Percentiles rank a stretch among this genome's conserved stretches.
Evolutionary conservation across 352 stramenopile species (phyloP).

Genomic region (Halophytophthora batemanensis): DNA sequence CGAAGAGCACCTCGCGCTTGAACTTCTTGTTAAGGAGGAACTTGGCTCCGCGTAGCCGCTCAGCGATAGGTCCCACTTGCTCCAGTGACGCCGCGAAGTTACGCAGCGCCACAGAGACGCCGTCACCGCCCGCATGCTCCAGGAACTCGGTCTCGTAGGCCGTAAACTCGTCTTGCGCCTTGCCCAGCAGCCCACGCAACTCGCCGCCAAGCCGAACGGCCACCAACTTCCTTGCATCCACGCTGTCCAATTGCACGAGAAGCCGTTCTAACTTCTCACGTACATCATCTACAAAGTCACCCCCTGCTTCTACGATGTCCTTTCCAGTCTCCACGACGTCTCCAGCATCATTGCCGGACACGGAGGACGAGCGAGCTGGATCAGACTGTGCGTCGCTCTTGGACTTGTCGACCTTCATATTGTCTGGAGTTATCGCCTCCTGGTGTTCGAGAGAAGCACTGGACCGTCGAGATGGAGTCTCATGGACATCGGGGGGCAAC

Average conservation of each 20-base stretch:
- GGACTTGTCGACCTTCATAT: too few relatives aligned
- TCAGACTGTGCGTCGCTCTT: constrained; percentile 1
- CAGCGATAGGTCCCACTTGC: constrained; percentile 53
- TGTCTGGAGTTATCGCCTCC: too few relatives aligned
- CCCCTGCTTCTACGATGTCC: not conserved
- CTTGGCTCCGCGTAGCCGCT: constrained; percentile 52
- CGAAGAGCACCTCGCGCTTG: constrained; percentile 71
- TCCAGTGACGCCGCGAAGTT: constrained; percentile 68
- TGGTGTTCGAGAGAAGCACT: too few relatives aligned
- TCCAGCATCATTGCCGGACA: too few relatives aligned
- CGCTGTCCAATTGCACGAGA: constrained; percentile 49
- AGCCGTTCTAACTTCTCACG: constrained; percentile 41
- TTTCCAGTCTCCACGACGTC: not conserved
- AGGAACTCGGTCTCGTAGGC: constrained; percentile 62
- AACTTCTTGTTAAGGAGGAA: constrained; percentile 79
- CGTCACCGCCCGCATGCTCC: constrained; percentile 45
- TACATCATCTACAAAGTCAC: constrained; percentile 36
- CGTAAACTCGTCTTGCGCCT: constrained; percentile 73
- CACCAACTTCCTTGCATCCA: constrained; percentile 60
- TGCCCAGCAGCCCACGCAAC: constrained; percentile 70
- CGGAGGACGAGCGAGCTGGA: constrained; percentile 2
- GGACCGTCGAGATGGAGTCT: too few relatives aligned
- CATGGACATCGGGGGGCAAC: too few relatives aligned
- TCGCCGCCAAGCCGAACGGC: constrained; percentile 66
- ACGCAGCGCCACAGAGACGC: constrained; percentile 66